A percentile compares a stretch with the other conserved stretches of the same genome.
These are phyloP conservation scores for Trichocladium uniseriatum DNA, from an alignment of 495 filamentous ascomycete species.

Conservation along the genomic window DNA sequence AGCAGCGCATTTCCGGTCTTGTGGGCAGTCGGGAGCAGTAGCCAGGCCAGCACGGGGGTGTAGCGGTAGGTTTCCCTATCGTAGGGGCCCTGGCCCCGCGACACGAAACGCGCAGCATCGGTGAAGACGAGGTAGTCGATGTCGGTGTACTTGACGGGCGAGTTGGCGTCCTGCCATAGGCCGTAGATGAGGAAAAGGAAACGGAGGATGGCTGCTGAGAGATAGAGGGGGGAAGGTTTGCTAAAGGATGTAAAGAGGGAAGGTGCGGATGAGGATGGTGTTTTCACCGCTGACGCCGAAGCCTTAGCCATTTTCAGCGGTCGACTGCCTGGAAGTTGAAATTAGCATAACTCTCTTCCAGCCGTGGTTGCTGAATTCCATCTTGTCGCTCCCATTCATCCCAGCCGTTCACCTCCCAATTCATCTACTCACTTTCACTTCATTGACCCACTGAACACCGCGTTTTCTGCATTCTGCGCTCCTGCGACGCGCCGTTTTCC, in stretches of 20 bases:
- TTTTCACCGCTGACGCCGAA: not conserved
- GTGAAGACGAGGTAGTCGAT: constrained; percentile 99
- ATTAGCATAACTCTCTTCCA: not conserved
- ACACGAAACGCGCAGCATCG: constrained; percentile 77
- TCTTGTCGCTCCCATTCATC: too few species aligned
- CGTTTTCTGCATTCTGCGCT: too few species aligned
- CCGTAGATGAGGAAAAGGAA: constrained; percentile 71
- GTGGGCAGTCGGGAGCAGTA: constrained; percentile 73
- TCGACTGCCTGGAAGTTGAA: too few species aligned
- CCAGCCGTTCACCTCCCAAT: too few species aligned
- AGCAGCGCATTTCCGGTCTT: constrained; percentile 18
- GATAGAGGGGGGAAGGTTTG: constrained; percentile 50
- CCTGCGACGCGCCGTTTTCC: too few species aligned
- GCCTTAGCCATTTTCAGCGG: not conserved
- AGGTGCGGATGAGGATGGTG: not conserved
- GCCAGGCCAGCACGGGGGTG: constrained; percentile 85
- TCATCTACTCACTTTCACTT: too few species aligned
- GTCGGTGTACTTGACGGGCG: constrained; percentile 91
- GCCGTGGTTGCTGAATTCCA: too few species aligned
- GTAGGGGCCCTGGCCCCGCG: constrained; percentile 60
- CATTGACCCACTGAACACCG: too few species aligned
- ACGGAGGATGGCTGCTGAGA: constrained; percentile 59
- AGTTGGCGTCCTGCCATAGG: constrained; percentile 80
- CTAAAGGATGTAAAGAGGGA: constrained; percentile 21
- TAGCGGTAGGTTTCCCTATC: constrained; percentile 90